A percentile compares a stretch with the other conserved stretches of the same genome.
Conservation (phyloP, 2,329 filamentous ascomycete species). For the Macroventuria anomochaeta region DNA sequence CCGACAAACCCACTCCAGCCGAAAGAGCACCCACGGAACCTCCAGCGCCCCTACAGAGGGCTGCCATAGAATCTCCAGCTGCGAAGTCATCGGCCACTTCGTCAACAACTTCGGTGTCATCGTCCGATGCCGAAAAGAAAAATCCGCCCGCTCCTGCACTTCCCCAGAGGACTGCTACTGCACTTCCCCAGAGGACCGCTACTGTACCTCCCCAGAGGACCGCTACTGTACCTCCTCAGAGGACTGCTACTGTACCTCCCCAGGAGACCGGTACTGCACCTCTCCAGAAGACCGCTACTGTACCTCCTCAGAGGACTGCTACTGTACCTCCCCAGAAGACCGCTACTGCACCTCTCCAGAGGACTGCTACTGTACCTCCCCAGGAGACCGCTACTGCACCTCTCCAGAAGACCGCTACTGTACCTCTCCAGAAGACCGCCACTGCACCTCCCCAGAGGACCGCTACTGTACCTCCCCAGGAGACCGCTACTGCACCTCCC, state of each 20-base stretch:
- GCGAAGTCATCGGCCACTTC: not conserved
- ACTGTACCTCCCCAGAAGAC: not conserved
- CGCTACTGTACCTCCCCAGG: not conserved
- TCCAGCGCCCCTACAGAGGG: not conserved
- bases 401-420: not conserved
- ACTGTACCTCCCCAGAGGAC: not conserved
- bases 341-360: not conserved
- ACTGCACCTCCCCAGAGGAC: not conserved
- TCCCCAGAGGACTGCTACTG: not conserved
- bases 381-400: not conserved
- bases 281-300: not conserved
- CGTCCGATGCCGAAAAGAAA: conserved; percentile 7
- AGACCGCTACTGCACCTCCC: not conserved
- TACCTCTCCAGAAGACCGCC: too few relatives aligned
- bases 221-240: not conserved
- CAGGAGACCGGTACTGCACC: not conserved
- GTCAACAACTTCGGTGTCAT: conserved; percentile 12
- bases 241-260: not conserved
- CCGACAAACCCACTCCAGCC: not conserved
- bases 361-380: not conserved
- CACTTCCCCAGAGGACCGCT: not conserved
- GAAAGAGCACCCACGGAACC: conserved; percentile 2
- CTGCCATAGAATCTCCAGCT: not conserved
- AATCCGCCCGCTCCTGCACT: not conserved
- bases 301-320: not conserved